These are phyloP conservation scores for Lactarius psammicola DNA, from an alignment of 768 basidiomycete species.

Conservation along the genomic window DNA sequence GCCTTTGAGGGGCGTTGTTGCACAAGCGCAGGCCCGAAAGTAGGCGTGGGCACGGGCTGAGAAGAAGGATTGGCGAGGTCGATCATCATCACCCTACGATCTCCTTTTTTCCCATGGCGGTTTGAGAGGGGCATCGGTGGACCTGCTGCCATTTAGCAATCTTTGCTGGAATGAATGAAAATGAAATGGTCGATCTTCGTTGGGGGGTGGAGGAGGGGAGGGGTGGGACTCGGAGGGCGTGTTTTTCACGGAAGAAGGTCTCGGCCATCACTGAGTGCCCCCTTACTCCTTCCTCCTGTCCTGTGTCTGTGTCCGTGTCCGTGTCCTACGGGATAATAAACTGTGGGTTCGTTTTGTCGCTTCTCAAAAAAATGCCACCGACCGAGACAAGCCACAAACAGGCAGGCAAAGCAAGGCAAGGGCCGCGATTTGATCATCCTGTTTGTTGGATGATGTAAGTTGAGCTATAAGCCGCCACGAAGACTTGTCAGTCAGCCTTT, in stretches of 20 bases:
- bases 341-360: not conserved
- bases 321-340: not conserved
- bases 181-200: not conserved
- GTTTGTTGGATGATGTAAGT: not conserved
- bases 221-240: no score
- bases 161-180: no score
- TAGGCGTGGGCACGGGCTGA: not conserved
- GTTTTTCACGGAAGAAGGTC: not conserved
- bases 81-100: constrained; percentile 4
- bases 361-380: not conserved
- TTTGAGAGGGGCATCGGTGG: constrained; percentile 1
- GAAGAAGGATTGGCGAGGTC: constrained; percentile 18
- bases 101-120: constrained; percentile 3
- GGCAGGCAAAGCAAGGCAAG: not conserved
- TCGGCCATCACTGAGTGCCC: not conserved
- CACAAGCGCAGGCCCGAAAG: not conserved
- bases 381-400: no score
- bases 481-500: not conserved
- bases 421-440: not conserved
- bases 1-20: not conserved
- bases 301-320: not conserved
- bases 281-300: not conserved
- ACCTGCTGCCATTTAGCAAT: no score
- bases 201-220: no score
- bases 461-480: not conserved